Evolutionary conservation across 2,329 filamentous ascomycete species (phyloP).

Genomic region (Bipolaris cookei): DNA sequence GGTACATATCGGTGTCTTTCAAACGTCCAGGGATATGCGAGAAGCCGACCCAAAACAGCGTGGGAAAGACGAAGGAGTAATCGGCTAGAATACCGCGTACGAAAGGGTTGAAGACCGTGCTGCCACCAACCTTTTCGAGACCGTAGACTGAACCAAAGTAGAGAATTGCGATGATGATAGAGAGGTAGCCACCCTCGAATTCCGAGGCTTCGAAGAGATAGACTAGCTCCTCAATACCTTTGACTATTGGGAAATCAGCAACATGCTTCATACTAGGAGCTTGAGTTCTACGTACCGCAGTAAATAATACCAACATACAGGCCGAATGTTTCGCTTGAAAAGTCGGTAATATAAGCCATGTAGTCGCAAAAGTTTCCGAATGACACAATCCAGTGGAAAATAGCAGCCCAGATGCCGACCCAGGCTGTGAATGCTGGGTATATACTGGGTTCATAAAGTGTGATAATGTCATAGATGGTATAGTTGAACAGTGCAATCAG

Average conservation of each 20-base stretch:
- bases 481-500: constrained; percentile 61
- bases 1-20: constrained; percentile 50
- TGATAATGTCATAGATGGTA: constrained; percentile 65
- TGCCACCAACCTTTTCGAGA: constrained; percentile 57
- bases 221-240: constrained; percentile 63
- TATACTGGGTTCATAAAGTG: constrained; percentile 55
- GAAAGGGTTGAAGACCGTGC: constrained; percentile 54
- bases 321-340: constrained; percentile 61
- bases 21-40: constrained; percentile 59
- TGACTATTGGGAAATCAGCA: constrained; percentile 49
- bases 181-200: constrained; percentile 55
- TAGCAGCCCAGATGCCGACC: constrained; percentile 63
- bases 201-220: constrained; percentile 56
- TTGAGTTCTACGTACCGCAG: constrained; percentile 49
- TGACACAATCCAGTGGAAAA: constrained; percentile 63
- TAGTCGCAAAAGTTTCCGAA: constrained; percentile 62
- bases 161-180: constrained; percentile 58
- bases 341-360: constrained; percentile 65
- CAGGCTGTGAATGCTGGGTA: constrained; percentile 64
- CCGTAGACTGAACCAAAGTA: constrained; percentile 60
- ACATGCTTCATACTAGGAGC: too few relatives aligned
- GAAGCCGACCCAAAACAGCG: constrained; percentile 62
- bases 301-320: constrained; percentile 65
- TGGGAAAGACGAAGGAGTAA: constrained; percentile 57
- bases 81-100: constrained; percentile 58